Base-by-base conservation (phyloP, 2,329 filamentous ascomycete genomes). In the Paraphoma sp. region DNA sequence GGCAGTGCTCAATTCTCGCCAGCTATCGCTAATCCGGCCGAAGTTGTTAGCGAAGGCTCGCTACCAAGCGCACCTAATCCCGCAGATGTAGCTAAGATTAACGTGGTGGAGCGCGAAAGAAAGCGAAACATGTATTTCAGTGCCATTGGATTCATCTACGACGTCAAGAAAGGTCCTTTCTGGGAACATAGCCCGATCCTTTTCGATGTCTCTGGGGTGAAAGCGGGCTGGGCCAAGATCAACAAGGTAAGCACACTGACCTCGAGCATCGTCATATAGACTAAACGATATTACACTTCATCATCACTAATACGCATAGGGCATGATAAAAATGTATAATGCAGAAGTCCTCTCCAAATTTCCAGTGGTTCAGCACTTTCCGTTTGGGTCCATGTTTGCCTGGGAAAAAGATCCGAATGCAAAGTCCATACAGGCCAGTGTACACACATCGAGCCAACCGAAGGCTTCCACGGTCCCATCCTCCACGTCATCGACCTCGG, bases 321-420 rank as follows among this genome's bases (percentile, higher is more conserved):
- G 95, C 49, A 98, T 99, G 95, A 87, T 99, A 70, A 99, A 98
- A 79, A 99, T 99, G 95, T 99, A 94, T 80, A 93, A 96, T 65
- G 95, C 92, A 16, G 95, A 99, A 80, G 95, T 99, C 3, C 82
- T 99, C 12, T 92, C 91, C 40, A 99, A 99, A 76, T 97, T 97
- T 72, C 95, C 95, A 2, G 95, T 99, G 2, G 92, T 99, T n/a
- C 95, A 99, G 78, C 95, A 99, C 77, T 98, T 83, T 56, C 79
- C 78, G 3, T 82, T 83, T 54, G 81, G 81, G 16, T 80, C 79
- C n/a, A 67, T 83, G 10, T 83, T 82, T 60, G 60, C 64, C 38
- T 83, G 81, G 80, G 76, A 81, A 60, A 61, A 67, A n/a, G 79
- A 83, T 58, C 77, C 80, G 0, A 62, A 69, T 8, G 80, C 79